Percentiles rank a stretch among this genome's conserved stretches.
These are phyloP conservation scores for Hypoxylon fragiforme DNA, from an alignment of 495 filamentous ascomycete genomes.

Conservation along the genomic window DNA sequence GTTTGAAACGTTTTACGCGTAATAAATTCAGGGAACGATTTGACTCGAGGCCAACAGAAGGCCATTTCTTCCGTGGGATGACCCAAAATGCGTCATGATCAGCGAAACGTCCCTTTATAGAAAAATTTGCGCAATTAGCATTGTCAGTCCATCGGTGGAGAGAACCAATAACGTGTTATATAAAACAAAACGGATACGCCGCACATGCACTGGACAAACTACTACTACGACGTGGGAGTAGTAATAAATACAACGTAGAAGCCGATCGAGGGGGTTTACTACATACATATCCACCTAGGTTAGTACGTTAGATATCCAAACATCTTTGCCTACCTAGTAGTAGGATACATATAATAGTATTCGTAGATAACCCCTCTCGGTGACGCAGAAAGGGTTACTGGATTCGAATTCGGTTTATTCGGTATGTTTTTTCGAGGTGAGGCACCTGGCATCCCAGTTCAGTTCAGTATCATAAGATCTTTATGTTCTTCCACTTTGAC, in stretches of 20 bases:
- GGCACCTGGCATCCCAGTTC: no score
- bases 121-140: constrained; percentile 30
- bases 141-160: constrained; percentile 16
- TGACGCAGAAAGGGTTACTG: constrained; percentile 20
- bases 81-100: constrained; percentile 25
- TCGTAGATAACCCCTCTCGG: constrained; percentile 7
- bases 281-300: no score
- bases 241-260: constrained; percentile 22
- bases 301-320: no score
- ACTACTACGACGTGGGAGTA: constrained; percentile 2
- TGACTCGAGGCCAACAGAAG: constrained; percentile 27
- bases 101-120: constrained; percentile 16
- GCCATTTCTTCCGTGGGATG: constrained; percentile 12
- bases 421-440: constrained; percentile 2
- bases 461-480: no score
- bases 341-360: no score
- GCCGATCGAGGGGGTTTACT: constrained; percentile 18
- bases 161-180: constrained; percentile 17
- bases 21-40: constrained; percentile 25
- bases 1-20: constrained; percentile 35
- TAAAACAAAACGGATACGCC: constrained; percentile 13
- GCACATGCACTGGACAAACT: constrained; percentile 14
- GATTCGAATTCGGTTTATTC: constrained; percentile 12
- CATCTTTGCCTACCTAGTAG: no score
- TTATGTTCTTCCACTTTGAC: no score